phyloP scores from a whole-genome alignment of 257 asterid species.

The Nicotiana obtusifolia region DNA sequence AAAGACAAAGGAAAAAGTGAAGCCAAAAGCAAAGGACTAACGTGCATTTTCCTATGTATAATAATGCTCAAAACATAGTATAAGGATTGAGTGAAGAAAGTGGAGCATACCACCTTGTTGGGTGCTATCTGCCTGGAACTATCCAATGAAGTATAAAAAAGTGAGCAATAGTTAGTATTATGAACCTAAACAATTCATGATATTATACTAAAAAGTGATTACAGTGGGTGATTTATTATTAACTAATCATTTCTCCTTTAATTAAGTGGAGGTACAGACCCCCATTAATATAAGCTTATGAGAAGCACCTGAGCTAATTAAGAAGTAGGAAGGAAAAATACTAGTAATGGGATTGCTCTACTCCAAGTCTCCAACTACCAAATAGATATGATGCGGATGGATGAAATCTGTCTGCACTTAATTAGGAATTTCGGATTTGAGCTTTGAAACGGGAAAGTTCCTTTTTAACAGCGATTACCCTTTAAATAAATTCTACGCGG shows the following conservation, averaged over 20 bases:
- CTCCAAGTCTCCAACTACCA: neutral
- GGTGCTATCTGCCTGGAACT: conserved; percentile 35
- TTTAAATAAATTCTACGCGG: accelerated
- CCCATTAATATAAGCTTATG: neutral
- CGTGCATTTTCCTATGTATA: conserved; percentile 13
- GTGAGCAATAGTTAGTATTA: neutral
- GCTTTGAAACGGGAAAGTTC: too few species aligned
- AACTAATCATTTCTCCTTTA: neutral
- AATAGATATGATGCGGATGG: neutral
- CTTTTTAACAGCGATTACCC: too few species aligned
- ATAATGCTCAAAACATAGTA: conserved; percentile 12
- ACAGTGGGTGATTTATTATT: conserved; percentile 16
- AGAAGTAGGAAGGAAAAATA: neutral
- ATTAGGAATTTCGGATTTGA: neutral
- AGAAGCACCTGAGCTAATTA: conserved; percentile 10
- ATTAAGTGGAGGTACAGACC: conserved; percentile 9
- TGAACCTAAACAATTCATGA: conserved; percentile 12
- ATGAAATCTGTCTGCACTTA: neutral
- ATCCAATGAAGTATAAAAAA: conserved; percentile 18
- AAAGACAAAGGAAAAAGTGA: conserved; percentile 34
- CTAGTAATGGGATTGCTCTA: neutral
- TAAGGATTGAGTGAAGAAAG: conserved; percentile 37
- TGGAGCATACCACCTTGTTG: conserved; percentile 61
- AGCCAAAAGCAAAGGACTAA: conserved; percentile 14
- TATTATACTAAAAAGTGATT: conserved; percentile 15